phyloP scores from a whole-genome alignment of 2,329 filamentous ascomycete species.

The Calonectria ilicicola region DNA sequence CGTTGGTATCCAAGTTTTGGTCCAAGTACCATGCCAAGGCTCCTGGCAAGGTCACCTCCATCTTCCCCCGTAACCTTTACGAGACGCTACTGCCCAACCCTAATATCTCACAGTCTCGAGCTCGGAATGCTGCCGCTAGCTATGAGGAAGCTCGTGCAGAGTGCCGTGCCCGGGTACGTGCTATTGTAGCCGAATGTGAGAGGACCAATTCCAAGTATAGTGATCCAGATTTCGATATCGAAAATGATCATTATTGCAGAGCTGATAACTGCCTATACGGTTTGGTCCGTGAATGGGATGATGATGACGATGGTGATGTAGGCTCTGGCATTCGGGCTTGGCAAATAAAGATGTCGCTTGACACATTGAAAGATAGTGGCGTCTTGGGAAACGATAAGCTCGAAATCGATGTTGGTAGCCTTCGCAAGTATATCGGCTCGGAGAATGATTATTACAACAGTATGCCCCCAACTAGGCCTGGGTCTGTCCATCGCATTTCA shows the following conservation, averaged over 20 bases:
- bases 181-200: conserved; percentile 55
- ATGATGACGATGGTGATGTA: conserved; percentile 28
- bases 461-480: conserved; percentile 38
- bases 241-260: conserved; percentile 50
- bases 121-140: conserved; percentile 54
- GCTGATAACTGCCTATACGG: conserved; percentile 54
- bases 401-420: conserved; percentile 26
- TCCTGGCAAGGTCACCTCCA: conserved; percentile 57
- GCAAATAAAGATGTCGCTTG: conserved; percentile 29
- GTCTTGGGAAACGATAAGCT: conserved; percentile 28
- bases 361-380: conserved; percentile 25
- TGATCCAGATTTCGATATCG: conserved; percentile 59
- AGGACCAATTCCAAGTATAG: conserved; percentile 60
- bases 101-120: conserved; percentile 38
- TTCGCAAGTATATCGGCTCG: conserved; percentile 25
- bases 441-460: conserved; percentile 7
- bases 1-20: conserved; percentile 56
- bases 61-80: conserved; percentile 57
- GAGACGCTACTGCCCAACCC: conserved; percentile 41
- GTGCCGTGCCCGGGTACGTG: conserved; percentile 54
- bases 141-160: conserved; percentile 56
- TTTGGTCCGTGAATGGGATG: conserved; percentile 30
- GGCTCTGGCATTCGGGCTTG: neutral
- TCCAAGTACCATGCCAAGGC: conserved; percentile 54
- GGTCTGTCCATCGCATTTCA: conserved; percentile 57